phyloP scores from a whole-genome alignment of 371 early-diverging fungal genomes.

The Blyttiomyces sp. region DNA sequence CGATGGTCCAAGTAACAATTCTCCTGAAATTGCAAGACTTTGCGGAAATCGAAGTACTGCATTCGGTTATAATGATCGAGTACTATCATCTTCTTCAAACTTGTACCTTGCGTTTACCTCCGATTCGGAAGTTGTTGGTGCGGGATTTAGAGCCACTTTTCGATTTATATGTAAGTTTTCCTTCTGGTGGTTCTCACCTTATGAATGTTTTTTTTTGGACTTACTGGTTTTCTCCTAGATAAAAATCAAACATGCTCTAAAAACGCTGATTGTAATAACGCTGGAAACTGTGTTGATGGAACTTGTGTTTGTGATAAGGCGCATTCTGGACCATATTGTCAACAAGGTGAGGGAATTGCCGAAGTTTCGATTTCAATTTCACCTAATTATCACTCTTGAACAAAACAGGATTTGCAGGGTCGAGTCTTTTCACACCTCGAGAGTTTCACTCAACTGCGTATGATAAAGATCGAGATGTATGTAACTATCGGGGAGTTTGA shows the following conservation, averaged over 20 bases:
- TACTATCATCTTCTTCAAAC: constrained; percentile 2
- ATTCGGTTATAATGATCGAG: constrained; percentile 6
- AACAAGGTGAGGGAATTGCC: constrained; percentile 1
- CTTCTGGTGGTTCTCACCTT: neutral
- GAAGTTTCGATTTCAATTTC: neutral
- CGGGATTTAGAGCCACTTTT: constrained; percentile 14
- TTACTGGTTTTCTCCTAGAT: neutral
- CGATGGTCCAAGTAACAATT: neutral
- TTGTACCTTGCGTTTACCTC: constrained; percentile 6
- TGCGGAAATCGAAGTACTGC: constrained; percentile 13
- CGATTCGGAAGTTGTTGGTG: constrained; percentile 6
- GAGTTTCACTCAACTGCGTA: constrained; percentile 13
- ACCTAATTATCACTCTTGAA: neutral
- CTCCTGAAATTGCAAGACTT: neutral
- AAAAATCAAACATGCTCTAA: neutral
- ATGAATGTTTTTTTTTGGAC: no score
- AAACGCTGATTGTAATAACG: neutral
- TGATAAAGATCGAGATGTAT: constrained; percentile 7
- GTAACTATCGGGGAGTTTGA: neutral
- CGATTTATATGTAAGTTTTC: constrained; percentile 7
- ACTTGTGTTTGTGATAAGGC: neutral
- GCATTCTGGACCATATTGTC: neutral
- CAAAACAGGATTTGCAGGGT: no score
- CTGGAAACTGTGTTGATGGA: neutral
- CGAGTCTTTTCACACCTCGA: neutral